These are phyloP conservation scores for Leishmania lainsoni DNA, from an alignment of 208 protist genomes.

Conservation along the genomic window DNA sequence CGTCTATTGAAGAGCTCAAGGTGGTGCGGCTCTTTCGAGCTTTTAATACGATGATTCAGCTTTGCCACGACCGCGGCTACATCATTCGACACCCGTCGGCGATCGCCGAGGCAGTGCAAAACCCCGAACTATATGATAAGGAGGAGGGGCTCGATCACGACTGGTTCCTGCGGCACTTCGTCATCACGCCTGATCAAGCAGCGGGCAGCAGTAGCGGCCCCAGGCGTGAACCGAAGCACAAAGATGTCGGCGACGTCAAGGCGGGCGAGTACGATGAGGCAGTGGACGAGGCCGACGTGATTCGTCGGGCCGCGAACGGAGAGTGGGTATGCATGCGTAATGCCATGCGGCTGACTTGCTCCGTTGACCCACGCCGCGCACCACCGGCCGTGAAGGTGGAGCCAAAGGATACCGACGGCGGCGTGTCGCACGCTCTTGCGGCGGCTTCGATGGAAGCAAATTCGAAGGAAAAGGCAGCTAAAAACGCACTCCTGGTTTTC, in stretches of 20 bases:
- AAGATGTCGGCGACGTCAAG: conserved; percentile 20
- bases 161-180: conserved; percentile 75
- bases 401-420: conserved; percentile 8
- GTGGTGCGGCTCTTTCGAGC: conserved; percentile 76
- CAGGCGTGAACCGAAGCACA: conserved; percentile 7
- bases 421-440: background rate
- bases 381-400: conserved; percentile 13
- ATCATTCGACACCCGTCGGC: conserved; percentile 70
- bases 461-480: conserved; percentile 16
- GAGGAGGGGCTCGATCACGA: conserved; percentile 65
- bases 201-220: background rate
- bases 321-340: conserved; percentile 62
- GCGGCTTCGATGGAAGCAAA: background rate
- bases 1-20: conserved; percentile 73
- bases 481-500: conserved; percentile 59
- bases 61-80: conserved; percentile 82
- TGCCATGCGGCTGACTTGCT: conserved; percentile 68
- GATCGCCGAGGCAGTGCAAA: conserved; percentile 57
- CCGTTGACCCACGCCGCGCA: conserved; percentile 5
- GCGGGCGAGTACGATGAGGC: conserved; percentile 12
- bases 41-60: conserved; percentile 78
- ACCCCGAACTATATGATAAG: conserved; percentile 38
- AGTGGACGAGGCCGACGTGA: conserved; percentile 26
- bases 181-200: conserved; percentile 39
- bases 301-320: conserved; percentile 31